Base-by-base conservation (phyloP, 2,329 filamentous ascomycete species). In the Metarhizium humberi region DNA sequence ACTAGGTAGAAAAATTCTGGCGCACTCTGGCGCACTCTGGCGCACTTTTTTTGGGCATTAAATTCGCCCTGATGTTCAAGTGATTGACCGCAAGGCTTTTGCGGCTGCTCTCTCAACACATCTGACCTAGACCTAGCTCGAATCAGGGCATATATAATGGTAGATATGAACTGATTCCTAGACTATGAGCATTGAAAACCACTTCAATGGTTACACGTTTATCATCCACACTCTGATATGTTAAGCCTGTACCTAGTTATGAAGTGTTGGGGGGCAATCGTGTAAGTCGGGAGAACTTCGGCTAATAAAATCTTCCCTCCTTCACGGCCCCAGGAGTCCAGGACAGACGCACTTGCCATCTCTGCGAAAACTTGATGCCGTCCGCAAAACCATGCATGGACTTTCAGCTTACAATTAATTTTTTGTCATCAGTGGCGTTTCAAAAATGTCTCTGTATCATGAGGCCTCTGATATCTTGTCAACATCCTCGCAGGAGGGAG, bases 391-490 rank as follows among this genome's bases (percentile, higher is more conserved):
- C 38, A n/a, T 11, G 32, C 32, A 11, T 40, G 14, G 38, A 14
- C 14, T 16, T 40, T 11, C 13, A 11, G 38, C 38, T 16, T 13
- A 40, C 38, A 40, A 16, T 40, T 7, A 7, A 16, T 4, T 16
- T 5, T 3, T 11, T 13, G 38, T 16, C 11, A 25, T 14, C 38
- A 16, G 38, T 16, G 14, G 38, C 13, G 14, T 13, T 11, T 40
- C 5, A 40, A 30, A 42, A 18, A 97, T 97, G 92, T 95, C 92
- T 50, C 86, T 99, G 55, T 99, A 99, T 70, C 88, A 95, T 69
- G 94, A 97, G 75, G 88, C 92, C 6, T 90, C 88, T 4, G 79
- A 85, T 14, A 76, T 96, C 40, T 74, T 99, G 55, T 73, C 81
- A 1, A 79, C 81, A n/a, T 73, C 78, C 3, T 61, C 63, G 0